Percentiles rank a stretch among this genome's conserved stretches.
These are phyloP conservation scores for Furcasterigmium sp. DNA, from an alignment of 2,329 filamentous ascomycete species.

Conservation along the genomic window DNA sequence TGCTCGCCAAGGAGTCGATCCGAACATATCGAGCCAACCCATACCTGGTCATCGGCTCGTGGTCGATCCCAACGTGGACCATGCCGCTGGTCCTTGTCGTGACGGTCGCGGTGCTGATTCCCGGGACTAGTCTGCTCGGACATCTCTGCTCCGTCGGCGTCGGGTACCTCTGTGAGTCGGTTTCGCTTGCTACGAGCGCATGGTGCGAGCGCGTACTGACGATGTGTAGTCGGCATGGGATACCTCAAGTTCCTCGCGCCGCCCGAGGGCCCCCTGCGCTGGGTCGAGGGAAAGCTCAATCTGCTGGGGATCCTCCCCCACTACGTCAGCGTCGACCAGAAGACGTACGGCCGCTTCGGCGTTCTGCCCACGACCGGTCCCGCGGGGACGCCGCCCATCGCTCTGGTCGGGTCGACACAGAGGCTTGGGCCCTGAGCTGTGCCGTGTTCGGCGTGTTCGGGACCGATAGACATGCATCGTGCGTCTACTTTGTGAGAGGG, in stretches of 20 bases:
- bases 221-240: conserved; percentile 65
- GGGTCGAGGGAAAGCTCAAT: conserved; percentile 84
- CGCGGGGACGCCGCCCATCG: conserved; percentile 44
- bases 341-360: conserved; percentile 89
- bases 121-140: conserved; percentile 77
- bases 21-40: conserved; percentile 81
- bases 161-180: conserved; percentile 74
- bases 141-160: conserved; percentile 79
- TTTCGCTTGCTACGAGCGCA: background rate
- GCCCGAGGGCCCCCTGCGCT: conserved; percentile 80
- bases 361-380: conserved; percentile 62
- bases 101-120: conserved; percentile 70
- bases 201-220: conserved; percentile 11
- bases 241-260: conserved; percentile 87
- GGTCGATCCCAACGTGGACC: conserved; percentile 85
- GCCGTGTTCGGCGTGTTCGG: no score
- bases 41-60: conserved; percentile 57
- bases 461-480: no score
- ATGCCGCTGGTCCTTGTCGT: conserved; percentile 75
- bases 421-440: conserved; percentile 69
- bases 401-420: conserved; percentile 60
- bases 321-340: conserved; percentile 92
- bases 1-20: conserved; percentile 80
- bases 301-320: conserved; percentile 79
- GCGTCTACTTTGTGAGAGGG: no score